Base-by-base conservation (phyloP, 2,329 filamentous ascomycete species). In the Microdochium bolleyi region DNA sequence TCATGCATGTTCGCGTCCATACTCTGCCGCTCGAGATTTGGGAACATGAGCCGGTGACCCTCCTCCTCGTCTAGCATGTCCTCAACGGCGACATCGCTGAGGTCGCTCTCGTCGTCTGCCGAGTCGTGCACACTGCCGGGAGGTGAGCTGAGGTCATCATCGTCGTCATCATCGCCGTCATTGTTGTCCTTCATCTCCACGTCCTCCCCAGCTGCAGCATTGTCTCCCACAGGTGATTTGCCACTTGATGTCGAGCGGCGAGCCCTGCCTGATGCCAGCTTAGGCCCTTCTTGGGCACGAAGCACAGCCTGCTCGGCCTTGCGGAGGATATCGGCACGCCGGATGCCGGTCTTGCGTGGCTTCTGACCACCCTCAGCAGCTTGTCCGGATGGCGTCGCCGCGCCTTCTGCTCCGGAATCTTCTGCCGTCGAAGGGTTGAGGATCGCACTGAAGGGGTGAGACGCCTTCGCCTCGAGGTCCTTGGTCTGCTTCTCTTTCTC, bases 51-150 rank as follows among this genome's bases (percentile, higher is more conserved):
- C 13, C 73, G 73, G 1, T 75, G 71, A 1, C 78, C 78, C 27
- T 77, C 74, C 41, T 83, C 77, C 48, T 82, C 78, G 51, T 84
- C 78, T 22, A 66, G 30, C 10, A 67, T 56, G 53, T 80, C 81
- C 41, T 77, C 78, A 3, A 77, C 69, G 24, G 82, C 74, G 3
- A 84, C 78, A 55, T 88, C 85, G 51, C 83, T 87, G 0, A 88
- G 71, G 56, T 87, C 84, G 61, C 83, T 87, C 64, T 88, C 84
- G 52, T 86, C 83, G 56, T 87, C 84, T 0, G 80, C 84, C 41
- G 79, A 84, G 55, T 86, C 83, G 55, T 84, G 80, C 8, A 84
- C 69, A 54, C 80, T 88, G 5, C 78, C 79, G 0, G 76, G 74
- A 5, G 77, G 75, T 53, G 82, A 84, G 50, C 73, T 80, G 30